phyloP scores from a whole-genome alignment of 495 filamentous ascomycete species.

The Aspergillus cavernicola region DNA sequence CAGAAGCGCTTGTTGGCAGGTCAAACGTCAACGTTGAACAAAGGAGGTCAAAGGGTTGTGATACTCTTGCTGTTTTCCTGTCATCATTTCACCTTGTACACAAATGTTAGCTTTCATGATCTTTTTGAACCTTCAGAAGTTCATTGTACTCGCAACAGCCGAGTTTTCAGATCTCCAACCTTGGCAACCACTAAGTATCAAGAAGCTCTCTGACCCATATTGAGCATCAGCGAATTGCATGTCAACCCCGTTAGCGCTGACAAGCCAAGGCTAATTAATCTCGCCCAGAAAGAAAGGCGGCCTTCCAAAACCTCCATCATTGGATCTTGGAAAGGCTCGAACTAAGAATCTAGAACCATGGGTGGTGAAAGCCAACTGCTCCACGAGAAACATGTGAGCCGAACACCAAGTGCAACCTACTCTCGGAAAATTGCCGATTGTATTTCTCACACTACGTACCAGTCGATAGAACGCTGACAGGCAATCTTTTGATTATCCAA shows the following conservation, averaged over 20 bases:
- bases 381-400: conserved; percentile 20
- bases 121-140: too few relatives aligned
- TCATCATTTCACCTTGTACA: not conserved
- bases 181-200: conserved; percentile 16
- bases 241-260: conserved; percentile 10
- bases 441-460: not conserved
- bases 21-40: not conserved
- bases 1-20: not conserved
- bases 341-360: conserved; percentile 16
- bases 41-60: too few relatives aligned
- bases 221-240: conserved; percentile 16
- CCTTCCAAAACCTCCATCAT: conserved; percentile 9
- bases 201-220: conserved; percentile 14
- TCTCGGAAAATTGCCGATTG: not conserved
- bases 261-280: conserved; percentile 7
- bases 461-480: not conserved
- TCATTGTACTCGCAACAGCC: not conserved
- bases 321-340: conserved; percentile 14
- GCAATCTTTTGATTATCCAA: not conserved
- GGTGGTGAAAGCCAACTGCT: conserved; percentile 18
- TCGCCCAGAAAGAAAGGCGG: conserved; percentile 6
- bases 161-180: conserved; percentile 17
- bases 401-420: too few relatives aligned
- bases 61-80: too few relatives aligned
- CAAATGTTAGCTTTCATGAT: not conserved